Percentiles rank a stretch among this genome's conserved stretches.
Conservation (phyloP, 768 basidiomycete species). For the Amanita rubescens region DNA sequence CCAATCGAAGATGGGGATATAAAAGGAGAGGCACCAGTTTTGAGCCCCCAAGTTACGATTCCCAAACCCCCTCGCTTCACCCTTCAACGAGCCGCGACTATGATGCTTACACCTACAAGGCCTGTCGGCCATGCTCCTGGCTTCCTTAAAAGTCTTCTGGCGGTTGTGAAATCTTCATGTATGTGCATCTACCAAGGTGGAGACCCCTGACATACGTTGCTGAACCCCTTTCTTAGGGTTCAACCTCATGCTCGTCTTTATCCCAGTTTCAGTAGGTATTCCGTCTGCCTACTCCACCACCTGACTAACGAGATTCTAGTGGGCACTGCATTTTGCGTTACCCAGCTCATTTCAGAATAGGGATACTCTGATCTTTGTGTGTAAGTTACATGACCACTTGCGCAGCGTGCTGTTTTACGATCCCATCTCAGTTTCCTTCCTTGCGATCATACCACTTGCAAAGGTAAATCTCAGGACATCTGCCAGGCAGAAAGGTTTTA, state of each 20-base stretch:
- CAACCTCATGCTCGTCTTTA: constrained; percentile 34
- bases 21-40: not conserved
- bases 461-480: constrained; percentile 36
- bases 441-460: constrained; percentile 80
- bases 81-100: not conserved
- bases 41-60: not conserved
- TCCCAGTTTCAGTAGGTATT: constrained; percentile 2
- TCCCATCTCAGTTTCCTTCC: constrained; percentile 50
- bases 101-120: not conserved
- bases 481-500: not conserved
- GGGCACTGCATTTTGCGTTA: constrained; percentile 62
- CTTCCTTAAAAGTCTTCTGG: not conserved
- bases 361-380: constrained; percentile 64
- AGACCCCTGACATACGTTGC: not conserved
- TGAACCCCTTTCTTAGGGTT: constrained; percentile 37
- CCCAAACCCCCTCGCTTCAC: not conserved
- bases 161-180: constrained; percentile 5
- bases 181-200: not conserved
- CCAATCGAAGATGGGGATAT: not conserved
- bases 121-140: constrained; percentile 5
- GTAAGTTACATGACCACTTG: constrained; percentile 33
- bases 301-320: constrained; percentile 31
- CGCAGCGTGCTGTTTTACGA: not conserved
- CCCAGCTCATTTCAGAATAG: constrained; percentile 25
- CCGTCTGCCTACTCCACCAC: not conserved